phyloP scores from a whole-genome alignment of 1,284 basidiomycete genomes.

The Leccinum solheimii region DNA sequence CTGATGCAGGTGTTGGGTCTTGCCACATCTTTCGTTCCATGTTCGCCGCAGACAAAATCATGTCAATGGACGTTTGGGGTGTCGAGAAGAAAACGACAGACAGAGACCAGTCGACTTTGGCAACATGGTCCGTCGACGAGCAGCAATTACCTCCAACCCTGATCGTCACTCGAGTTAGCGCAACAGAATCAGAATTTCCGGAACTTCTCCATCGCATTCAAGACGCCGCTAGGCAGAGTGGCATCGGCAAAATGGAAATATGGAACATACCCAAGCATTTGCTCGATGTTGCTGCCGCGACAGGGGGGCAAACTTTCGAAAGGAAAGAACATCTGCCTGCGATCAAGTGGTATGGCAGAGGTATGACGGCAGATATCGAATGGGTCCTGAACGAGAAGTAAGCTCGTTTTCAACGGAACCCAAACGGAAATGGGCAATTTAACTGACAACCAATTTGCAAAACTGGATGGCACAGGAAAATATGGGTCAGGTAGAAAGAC shows the following conservation, averaged over 20 bases:
- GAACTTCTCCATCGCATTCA: constrained; percentile 42
- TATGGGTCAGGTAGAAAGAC: too few species aligned
- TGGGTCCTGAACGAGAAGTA: constrained; percentile 63
- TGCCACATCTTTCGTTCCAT: constrained; percentile 14
- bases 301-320: constrained; percentile 41
- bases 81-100: constrained; percentile 26
- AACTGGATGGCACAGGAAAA: too few species aligned
- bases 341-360: constrained; percentile 63
- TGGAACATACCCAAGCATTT: constrained; percentile 53
- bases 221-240: constrained; percentile 40
- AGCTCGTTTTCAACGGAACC: neutral
- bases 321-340: constrained; percentile 53
- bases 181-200: constrained; percentile 39
- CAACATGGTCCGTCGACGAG: constrained; percentile 56
- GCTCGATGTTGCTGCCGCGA: constrained; percentile 30
- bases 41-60: constrained; percentile 10
- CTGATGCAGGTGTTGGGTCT: constrained; percentile 20
- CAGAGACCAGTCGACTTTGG: constrained; percentile 36
- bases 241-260: constrained; percentile 48
- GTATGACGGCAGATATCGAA: constrained; percentile 38
- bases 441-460: constrained; percentile 2
- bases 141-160: constrained; percentile 39
- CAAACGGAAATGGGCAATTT: neutral
- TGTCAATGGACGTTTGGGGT: constrained; percentile 40
- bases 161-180: constrained; percentile 52